These are phyloP conservation scores for Aspergillus kassunensis DNA, from an alignment of 495 filamentous ascomycete species.

Conservation along the genomic window DNA sequence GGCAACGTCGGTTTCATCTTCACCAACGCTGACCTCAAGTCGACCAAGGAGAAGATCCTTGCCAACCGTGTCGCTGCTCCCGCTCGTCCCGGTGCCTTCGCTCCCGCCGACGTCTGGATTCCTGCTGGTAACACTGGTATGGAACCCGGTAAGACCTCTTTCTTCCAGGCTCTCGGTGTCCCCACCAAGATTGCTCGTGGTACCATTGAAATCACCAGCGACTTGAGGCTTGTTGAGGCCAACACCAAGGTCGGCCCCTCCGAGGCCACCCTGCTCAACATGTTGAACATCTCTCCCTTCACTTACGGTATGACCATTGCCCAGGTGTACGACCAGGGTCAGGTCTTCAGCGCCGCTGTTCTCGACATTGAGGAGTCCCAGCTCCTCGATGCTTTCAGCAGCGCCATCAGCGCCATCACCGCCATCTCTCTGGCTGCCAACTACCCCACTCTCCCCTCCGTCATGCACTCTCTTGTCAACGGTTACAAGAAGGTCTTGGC, in stretches of 20 bases:
- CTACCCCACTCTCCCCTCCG: constrained; percentile 94
- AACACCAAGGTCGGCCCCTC: constrained; percentile 94
- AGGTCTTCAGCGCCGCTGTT: constrained; percentile 77
- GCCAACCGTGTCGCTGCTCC: constrained; percentile 96
- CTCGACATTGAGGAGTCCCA: constrained; percentile 92
- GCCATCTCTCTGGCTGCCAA: constrained; percentile 83
- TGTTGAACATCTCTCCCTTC: constrained; percentile 99
- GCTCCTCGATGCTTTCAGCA: constrained; percentile 77
- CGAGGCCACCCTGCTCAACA: constrained; percentile 96
- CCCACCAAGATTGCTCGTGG: constrained; percentile 99
- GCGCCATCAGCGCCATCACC: constrained; percentile 82
- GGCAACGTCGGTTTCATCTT: constrained; percentile 99
- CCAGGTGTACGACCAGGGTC: constrained; percentile 95
- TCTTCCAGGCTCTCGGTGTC: constrained; percentile 99
- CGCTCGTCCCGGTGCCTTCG: constrained; percentile 93
- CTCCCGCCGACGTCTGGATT: constrained; percentile 83
- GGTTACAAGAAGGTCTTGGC: constrained; percentile 94
- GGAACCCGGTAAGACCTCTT: constrained; percentile 99
- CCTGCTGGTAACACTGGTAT: constrained; percentile 99
- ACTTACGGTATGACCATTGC: constrained; percentile 96
- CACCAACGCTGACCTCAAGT: constrained; percentile 94
- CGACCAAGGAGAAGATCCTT: constrained; percentile 87
- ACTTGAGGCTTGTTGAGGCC: constrained; percentile 95
- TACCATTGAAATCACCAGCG: constrained; percentile 99
- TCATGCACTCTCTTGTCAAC: constrained; percentile 94